Evolutionary conservation across 1,284 basidiomycete genomes (phyloP).

Genomic region (Ustilago tritici): DNA sequence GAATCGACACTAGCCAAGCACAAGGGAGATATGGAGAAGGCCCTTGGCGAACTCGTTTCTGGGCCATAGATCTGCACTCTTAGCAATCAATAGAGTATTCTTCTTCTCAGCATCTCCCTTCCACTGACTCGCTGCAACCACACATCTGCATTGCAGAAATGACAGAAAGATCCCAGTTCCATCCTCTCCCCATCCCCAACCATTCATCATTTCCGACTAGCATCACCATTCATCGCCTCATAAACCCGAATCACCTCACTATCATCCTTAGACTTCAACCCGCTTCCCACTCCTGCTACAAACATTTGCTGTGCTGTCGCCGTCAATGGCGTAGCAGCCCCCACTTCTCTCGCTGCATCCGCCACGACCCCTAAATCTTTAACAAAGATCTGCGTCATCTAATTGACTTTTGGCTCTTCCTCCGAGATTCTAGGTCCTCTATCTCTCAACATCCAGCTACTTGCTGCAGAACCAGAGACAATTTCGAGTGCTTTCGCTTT

Average conservation of each 20-base stretch:
- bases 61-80: conserved; percentile 13
- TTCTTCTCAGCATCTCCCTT: background rate
- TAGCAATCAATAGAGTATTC: background rate
- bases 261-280: conserved; percentile 25
- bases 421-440: conserved; percentile 54
- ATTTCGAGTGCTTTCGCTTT: conserved; percentile 65
- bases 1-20: conserved; percentile 52
- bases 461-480: conserved; percentile 66
- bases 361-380: conserved; percentile 35
- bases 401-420: conserved; percentile 25
- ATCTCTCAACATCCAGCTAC: conserved; percentile 67
- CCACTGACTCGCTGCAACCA: background rate
- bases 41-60: conserved; percentile 35
- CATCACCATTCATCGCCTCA: conserved; percentile 27
- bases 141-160: background rate
- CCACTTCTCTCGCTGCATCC: conserved; percentile 24
- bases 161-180: too few relatives aligned
- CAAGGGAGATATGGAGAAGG: conserved; percentile 50
- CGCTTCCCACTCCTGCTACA: conserved; percentile 23
- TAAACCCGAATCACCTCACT: conserved; percentile 32
- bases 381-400: conserved; percentile 28
- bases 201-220: background rate
- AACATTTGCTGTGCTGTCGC: conserved; percentile 32
- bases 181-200: too few relatives aligned
- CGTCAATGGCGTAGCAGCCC: conserved; percentile 22